These are phyloP conservation scores for Jimgerdemannia flammicorona DNA, from an alignment of 192 early-diverging fungal genomes.

Conservation along the genomic window DNA sequence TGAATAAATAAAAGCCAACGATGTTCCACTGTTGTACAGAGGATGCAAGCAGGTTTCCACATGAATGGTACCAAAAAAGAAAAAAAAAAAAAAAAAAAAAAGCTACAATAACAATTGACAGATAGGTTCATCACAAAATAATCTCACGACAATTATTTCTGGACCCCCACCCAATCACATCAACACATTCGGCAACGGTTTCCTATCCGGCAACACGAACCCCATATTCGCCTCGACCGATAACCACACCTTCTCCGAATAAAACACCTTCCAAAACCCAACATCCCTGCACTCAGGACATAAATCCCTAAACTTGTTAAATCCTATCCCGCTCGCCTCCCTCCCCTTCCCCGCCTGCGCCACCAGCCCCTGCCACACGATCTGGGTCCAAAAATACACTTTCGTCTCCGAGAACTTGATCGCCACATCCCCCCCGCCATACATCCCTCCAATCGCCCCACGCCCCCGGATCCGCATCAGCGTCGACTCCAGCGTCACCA, in stretches of 20 bases:
- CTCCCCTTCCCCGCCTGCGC: neutral
- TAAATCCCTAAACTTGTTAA: neutral
- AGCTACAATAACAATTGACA: too few species aligned
- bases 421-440: neutral
- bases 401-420: neutral
- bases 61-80: too few species aligned
- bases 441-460: neutral
- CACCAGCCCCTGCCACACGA: neutral
- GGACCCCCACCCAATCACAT: constrained; percentile 18
- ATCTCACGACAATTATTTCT: too few species aligned
- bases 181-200: constrained; percentile 32
- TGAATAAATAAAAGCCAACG: too few species aligned
- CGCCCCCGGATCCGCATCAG: neutral
- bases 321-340: neutral
- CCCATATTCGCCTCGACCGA: constrained; percentile 12
- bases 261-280: constrained; percentile 24
- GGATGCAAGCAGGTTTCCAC: too few species aligned
- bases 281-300: constrained; percentile 20
- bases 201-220: constrained; percentile 28
- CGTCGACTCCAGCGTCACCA: neutral
- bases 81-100: too few species aligned
- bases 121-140: too few species aligned
- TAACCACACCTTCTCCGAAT: constrained; percentile 18
- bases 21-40: too few species aligned
- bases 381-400: neutral